Evolutionary conservation across 2,329 filamentous ascomycete species (phyloP), one percentile per base, ranked within the genome.

Genomic region (Ceratocystis papillata): DNA sequence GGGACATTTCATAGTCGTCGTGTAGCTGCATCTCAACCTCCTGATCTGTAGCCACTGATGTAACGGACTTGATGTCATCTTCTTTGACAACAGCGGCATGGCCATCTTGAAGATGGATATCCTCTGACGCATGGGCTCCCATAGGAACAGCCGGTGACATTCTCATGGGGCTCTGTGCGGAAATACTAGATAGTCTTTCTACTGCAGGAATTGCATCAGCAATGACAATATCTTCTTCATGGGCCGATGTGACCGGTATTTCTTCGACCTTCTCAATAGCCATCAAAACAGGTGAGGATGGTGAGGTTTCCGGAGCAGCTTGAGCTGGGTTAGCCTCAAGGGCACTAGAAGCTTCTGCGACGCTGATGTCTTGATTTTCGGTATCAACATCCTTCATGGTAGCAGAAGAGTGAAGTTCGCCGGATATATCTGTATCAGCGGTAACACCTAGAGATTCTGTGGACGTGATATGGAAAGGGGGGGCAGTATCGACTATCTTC

Each of bases 1-100:
- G 59, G 1, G 59, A 25, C 60, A 67, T 63, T n/a, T 67, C 66
- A 59, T 63, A 63, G 50, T 67, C 66, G n/a, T 67, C 63, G 17
- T 65, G 66, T 20, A 67, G 44, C 45, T 67, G 66, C 66, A 67
- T 67, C 57, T 65, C 66, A 60, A 67, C 57, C 37, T 67, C 66
- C 15, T 67, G 62, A 45, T 67, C 66, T 30, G 66, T 67, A 30
- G 46, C 46, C 17, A 65, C 57, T 15, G 66, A 67, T 8, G 66
- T 22, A 62, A 57, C 46, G 3, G 66, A 67, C 57, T 64, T 61
- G 22, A 62, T 55, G 25, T 67, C 66, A 20, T 67, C 66, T n/a
- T 67, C 62, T 6, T 37, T n/a, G 33, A 10, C 6, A 45, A 53
- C 6, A 5, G 15, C 25, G 15, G 20, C 28, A n/a, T 12, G 20